A percentile compares a stretch with the other conserved stretches of the same genome.
phyloP scores from a whole-genome alignment of 1,284 basidiomycete species.

The Ganoderma sinense region DNA sequence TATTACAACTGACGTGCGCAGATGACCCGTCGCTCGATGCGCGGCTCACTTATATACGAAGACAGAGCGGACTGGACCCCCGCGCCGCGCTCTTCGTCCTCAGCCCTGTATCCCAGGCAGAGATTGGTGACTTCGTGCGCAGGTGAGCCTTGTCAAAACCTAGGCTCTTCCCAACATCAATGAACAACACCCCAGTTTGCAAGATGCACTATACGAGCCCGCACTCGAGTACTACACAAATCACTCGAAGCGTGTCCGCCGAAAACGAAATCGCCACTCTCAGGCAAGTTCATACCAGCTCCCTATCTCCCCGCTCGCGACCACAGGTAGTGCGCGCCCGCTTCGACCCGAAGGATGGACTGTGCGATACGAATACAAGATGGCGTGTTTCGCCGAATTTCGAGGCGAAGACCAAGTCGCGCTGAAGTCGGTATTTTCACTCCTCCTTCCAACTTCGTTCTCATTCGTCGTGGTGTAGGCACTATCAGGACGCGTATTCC shows the following conservation, averaged over 20 bases:
- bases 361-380: conserved; percentile 97
- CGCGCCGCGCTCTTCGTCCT: conserved; percentile 94
- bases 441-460: conserved; percentile 19
- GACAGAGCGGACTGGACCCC: conserved; percentile 89
- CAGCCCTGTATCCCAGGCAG: conserved; percentile 84
- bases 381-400: conserved; percentile 96
- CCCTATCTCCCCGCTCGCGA: conserved; percentile 53
- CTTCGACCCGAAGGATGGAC: conserved; percentile 91
- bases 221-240: conserved; percentile 93
- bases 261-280: conserved; percentile 85
- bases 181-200: conserved; percentile 59
- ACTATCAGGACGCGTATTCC: conserved; percentile 92
- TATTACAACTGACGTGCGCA: conserved; percentile 37
- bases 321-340: conserved; percentile 56
- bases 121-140: conserved; percentile 86
- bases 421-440: conserved; percentile 65
- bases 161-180: neutral
- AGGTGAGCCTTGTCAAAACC: conserved; percentile 53
- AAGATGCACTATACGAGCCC: conserved; percentile 87
- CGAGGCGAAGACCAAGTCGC: conserved; percentile 90
- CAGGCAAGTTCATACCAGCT: conserved; percentile 57
- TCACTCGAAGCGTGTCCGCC: conserved; percentile 89
- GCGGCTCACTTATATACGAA: conserved; percentile 85
- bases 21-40: conserved; percentile 87
- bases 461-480: conserved; percentile 53